These are phyloP conservation scores for Chaetomium tenue DNA, from an alignment of 495 filamentous ascomycete species.

Conservation along the genomic window DNA sequence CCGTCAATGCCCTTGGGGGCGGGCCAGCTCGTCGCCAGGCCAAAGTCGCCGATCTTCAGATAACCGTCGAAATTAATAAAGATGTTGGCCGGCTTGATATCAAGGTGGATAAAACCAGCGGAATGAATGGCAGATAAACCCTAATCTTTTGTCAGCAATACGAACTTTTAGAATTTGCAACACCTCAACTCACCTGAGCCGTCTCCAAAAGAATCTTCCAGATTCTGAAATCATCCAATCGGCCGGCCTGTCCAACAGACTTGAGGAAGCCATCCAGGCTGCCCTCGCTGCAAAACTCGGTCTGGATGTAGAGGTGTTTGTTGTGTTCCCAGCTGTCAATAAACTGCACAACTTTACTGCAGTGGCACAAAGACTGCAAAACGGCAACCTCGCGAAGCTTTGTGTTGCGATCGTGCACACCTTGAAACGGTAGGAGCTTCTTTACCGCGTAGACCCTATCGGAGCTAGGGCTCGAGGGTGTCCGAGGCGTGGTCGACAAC, in stretches of 20 bases:
- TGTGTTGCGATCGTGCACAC: constrained; percentile 68
- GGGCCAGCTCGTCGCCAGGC: constrained; percentile 80
- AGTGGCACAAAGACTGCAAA: constrained; percentile 65
- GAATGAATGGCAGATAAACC: constrained; percentile 87
- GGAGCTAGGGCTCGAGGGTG: constrained; percentile 46
- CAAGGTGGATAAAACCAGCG: constrained; percentile 85
- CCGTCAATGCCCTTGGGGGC: constrained; percentile 73
- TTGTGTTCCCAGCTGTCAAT: constrained; percentile 82
- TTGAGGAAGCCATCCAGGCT: constrained; percentile 80
- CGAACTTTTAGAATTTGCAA: background rate
- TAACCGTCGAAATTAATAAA: constrained; percentile 87
- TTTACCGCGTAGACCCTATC: constrained; percentile 81
- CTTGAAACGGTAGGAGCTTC: constrained; percentile 78
- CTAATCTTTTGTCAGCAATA: constrained; percentile 49
- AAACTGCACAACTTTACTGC: constrained; percentile 79
- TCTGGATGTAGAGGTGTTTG: constrained; percentile 86
- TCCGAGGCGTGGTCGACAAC: constrained; percentile 35
- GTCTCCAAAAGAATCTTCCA: constrained; percentile 95
- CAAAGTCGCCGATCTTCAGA: constrained; percentile 95
- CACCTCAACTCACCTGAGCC: constrained; percentile 60
- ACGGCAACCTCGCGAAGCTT: constrained; percentile 79
- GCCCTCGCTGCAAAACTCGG: constrained; percentile 91
- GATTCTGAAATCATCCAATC: constrained; percentile 93
- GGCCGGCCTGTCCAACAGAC: constrained; percentile 72
- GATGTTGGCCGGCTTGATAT: constrained; percentile 93